phyloP scores from a whole-genome alignment of 148 eudicot genomes.

The Silene conica region DNA sequence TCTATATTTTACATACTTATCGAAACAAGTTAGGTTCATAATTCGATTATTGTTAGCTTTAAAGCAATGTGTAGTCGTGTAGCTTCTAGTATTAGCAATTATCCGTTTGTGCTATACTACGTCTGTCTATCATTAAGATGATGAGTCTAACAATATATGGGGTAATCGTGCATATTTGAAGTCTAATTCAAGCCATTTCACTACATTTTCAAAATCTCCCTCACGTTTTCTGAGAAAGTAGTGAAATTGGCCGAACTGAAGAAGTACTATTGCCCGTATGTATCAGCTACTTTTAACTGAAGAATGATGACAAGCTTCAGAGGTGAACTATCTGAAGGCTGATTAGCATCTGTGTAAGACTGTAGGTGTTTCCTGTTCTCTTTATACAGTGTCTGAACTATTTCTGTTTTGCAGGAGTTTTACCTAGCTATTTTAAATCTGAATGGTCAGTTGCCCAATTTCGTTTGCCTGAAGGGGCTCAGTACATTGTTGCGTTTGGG shows the following conservation, averaged over 20 bases:
- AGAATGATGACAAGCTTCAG: not conserved
- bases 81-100: not conserved
- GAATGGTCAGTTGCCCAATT: slow-evolving; percentile 92
- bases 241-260: not conserved
- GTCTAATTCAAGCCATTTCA: not conserved
- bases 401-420: slow-evolving; percentile 55
- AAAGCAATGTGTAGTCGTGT: not conserved
- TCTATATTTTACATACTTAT: not conserved
- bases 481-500: slow-evolving; percentile 79
- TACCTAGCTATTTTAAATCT: slow-evolving; percentile 84
- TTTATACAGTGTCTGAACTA: slow-evolving; percentile 1
- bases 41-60: too few species aligned
- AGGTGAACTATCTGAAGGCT: not conserved
- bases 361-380: not conserved
- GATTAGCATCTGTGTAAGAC: not conserved
- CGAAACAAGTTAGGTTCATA: too few species aligned
- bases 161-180: not conserved
- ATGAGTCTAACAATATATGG: not conserved
- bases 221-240: not conserved
- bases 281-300: too few species aligned
- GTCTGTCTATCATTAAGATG: not conserved
- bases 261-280: not conserved
- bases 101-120: not conserved
- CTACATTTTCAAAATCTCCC: not conserved
- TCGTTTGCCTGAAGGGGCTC: slow-evolving; percentile 68